Evolutionary conservation across 768 basidiomycete species (phyloP).

Genomic region (Psilocybe cubensis): DNA sequence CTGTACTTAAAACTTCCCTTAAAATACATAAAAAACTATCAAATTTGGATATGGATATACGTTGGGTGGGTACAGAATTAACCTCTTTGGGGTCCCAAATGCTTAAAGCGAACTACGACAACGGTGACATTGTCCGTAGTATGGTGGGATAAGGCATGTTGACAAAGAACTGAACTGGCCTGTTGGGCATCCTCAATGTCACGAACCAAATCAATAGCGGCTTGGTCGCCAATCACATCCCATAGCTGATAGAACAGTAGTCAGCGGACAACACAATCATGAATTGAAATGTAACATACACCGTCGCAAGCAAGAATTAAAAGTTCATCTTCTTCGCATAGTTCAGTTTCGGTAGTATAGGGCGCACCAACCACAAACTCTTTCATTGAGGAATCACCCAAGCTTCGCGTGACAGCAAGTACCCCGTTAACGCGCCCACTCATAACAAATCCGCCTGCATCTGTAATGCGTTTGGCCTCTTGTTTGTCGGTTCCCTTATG

Average conservation of each 20-base stretch:
- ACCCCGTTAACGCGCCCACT: slow-evolving; percentile 98
- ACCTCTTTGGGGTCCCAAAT: slow-evolving; percentile 10
- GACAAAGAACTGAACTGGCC: slow-evolving; percentile 75
- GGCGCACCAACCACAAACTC: slow-evolving; percentile 98
- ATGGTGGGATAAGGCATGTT: slow-evolving; percentile 85
- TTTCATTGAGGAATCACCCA: slow-evolving; percentile 99
- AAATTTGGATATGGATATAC: neutral
- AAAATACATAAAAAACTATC: neutral
- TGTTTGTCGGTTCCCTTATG: slow-evolving; percentile 98
- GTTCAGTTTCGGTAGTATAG: slow-evolving; percentile 96
- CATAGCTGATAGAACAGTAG: slow-evolving; percentile 65
- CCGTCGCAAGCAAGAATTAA: slow-evolving; percentile 97
- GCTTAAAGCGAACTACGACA: slow-evolving; percentile 83
- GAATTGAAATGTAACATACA: slow-evolving; percentile 51
- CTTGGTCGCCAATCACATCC: slow-evolving; percentile 94
- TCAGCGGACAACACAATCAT: slow-evolving; percentile 12
- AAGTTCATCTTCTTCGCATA: slow-evolving; percentile 92
- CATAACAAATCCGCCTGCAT: slow-evolving; percentile 98
- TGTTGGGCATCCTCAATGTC: slow-evolving; percentile 76
- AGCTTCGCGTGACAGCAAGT: slow-evolving; percentile 91
- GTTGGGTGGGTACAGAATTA: neutral
- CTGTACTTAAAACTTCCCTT: neutral
- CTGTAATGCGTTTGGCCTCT: slow-evolving; percentile 96
- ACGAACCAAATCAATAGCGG: slow-evolving; percentile 84
- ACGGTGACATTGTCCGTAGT: slow-evolving; percentile 96